Percentiles rank a stretch among this genome's conserved stretches.
phyloP scores from a whole-genome alignment of 345 rosid species.

The Hibiscus trionum region DNA sequence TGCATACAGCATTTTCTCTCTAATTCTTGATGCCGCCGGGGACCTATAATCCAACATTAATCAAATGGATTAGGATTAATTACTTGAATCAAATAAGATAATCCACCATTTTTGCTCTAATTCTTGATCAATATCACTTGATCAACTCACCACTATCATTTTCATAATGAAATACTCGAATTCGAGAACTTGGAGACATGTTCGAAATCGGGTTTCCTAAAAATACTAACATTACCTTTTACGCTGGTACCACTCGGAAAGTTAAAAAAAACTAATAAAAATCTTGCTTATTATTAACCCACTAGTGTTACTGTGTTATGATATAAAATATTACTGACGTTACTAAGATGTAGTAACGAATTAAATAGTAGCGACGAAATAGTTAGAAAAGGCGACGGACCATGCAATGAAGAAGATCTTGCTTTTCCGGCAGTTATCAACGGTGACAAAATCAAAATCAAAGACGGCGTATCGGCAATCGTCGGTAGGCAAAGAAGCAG shows the following conservation, averaged over 20 bases:
- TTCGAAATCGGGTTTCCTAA: too few species aligned
- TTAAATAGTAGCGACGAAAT: background rate
- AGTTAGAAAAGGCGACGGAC: slow-evolving; percentile 28
- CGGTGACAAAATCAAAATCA: slow-evolving; percentile 90
- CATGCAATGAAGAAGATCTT: slow-evolving; percentile 98
- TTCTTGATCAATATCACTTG: too few species aligned
- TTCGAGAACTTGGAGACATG: too few species aligned
- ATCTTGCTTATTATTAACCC: background rate
- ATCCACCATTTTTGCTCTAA: too few species aligned
- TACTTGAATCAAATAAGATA: too few species aligned
- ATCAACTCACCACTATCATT: too few species aligned
- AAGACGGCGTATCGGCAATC: slow-evolving; percentile 93
- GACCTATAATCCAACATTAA: slow-evolving; percentile 39
- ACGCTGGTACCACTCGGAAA: too few species aligned
- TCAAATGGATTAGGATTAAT: background rate
- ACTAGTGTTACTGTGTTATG: background rate
- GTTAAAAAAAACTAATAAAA: too few species aligned
- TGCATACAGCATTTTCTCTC: slow-evolving; percentile 82
- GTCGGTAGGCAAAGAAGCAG: slow-evolving; percentile 64
- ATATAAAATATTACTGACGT: background rate
- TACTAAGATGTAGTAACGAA: too few species aligned
- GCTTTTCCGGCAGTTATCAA: slow-evolving; percentile 95
- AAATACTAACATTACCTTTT: too few species aligned
- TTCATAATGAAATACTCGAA: too few species aligned
- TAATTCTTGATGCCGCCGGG: slow-evolving; percentile 67